Base-by-base conservation (phyloP, 768 basidiomycete genomes). In the Trametes meyenii region DNA sequence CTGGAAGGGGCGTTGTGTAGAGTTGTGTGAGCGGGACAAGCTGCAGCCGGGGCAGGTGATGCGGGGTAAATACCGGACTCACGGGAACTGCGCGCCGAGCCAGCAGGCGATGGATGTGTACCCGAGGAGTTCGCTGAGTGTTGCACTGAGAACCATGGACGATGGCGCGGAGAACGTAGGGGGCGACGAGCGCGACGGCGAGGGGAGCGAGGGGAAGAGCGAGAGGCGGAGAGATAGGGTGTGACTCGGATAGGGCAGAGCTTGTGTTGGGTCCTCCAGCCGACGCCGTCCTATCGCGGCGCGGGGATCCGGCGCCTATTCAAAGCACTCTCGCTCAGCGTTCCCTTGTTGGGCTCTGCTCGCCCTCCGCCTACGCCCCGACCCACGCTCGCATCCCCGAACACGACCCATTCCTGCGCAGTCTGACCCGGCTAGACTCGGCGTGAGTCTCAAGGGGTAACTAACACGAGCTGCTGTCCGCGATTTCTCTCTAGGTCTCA, bases 11-110 rank as follows among this genome's bases (percentile, higher is more conserved):
- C 38, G 23, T 40, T 23, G 39, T 50, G 43, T 50, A 11, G 33
- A 16, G 21, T 23, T 17, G n/a, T 35, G 21, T 29, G 38, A 8
- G 60, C 43, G 40, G 42, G 59, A 21, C 24, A 36, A 50, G 50
- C 33, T 24, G 43, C 33, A 42, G 35, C 21, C 33, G n/a, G 52
- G 33, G 35, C 29, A 46, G 36, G 49, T 55, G 35, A 55, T 58
- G 54, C 52, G 55, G 57, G 33, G 51, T 58, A 58, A 51, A 44
- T 54, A 51, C 67, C 51, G 57, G 19, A 84, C 90, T 79, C 73
- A 94, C 89, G 94, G 94, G 68, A 93, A 86, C 72, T 95, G 94
- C 2, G 94, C 94, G 12, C 90, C 84, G 2, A 96, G 74, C 94
- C 94, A 95, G 73, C 84, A 90, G 23, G 70, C 77, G 65, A 94